These are phyloP conservation scores for Radiomyces spectabilis DNA, from an alignment of 192 early-diverging fungal species.

Conservation along the genomic window DNA sequence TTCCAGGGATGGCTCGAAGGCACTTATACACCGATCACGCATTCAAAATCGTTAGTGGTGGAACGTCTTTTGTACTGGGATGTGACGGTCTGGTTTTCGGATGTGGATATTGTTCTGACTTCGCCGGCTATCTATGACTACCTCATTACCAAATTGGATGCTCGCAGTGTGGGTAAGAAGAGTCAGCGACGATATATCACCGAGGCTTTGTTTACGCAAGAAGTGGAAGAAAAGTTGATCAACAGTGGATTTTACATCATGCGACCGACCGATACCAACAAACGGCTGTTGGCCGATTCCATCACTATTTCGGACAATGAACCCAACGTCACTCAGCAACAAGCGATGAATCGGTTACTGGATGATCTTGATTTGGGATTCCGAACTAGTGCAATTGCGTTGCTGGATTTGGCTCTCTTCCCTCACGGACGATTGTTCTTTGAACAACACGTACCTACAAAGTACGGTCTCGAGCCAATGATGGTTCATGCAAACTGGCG, in stretches of 20 bases:
- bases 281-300: slow-evolving; percentile 20
- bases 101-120: slow-evolving; percentile 35
- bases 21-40: slow-evolving; percentile 30
- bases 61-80: slow-evolving; percentile 24
- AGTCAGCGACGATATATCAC: slow-evolving; percentile 5
- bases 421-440: slow-evolving; percentile 29
- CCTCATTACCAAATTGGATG: slow-evolving; percentile 16
- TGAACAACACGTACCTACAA: slow-evolving; percentile 18
- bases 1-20: slow-evolving; percentile 15
- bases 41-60: slow-evolving; percentile 30
- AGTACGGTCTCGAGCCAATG: slow-evolving; percentile 22
- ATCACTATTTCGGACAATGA: slow-evolving; percentile 23
- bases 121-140: slow-evolving; percentile 21
- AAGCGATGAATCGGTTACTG: slow-evolving; percentile 24
- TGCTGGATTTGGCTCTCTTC: slow-evolving; percentile 27
- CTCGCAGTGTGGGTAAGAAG: no score
- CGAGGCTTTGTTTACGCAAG: slow-evolving; percentile 24
- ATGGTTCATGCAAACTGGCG: slow-evolving; percentile 34
- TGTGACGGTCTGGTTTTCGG: slow-evolving; percentile 30
- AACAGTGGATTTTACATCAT: slow-evolving; percentile 31
- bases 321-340: slow-evolving; percentile 25
- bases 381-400: slow-evolving; percentile 11
- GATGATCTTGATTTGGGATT: slow-evolving; percentile 16
- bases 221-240: slow-evolving; percentile 20
- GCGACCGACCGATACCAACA: slow-evolving; percentile 19